A percentile compares a stretch with the other conserved stretches of the same genome.
phyloP scores from a whole-genome alignment of 2,329 filamentous ascomycete genomes.

The Botrytis tulipae region DNA sequence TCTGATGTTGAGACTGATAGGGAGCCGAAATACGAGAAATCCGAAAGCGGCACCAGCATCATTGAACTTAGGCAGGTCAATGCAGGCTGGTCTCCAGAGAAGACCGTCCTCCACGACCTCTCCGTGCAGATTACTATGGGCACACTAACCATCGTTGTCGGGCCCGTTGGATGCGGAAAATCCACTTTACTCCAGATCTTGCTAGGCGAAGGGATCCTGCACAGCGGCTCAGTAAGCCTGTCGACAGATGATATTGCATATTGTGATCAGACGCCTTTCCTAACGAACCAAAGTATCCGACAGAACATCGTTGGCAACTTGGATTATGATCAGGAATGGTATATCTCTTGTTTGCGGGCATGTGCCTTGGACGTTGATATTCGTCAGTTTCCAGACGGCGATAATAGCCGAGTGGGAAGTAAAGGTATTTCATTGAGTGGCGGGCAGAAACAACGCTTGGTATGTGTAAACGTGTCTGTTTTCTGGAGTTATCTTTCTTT shows the following conservation, averaged over 20 bases:
- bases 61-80: no score
- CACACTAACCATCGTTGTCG: background rate
- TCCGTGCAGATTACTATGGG: background rate
- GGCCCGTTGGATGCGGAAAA: background rate
- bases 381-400: background rate
- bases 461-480: no score
- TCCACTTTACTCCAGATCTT: background rate
- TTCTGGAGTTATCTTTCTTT: no score
- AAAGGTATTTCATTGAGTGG: background rate
- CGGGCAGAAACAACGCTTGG: background rate
- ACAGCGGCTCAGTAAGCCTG: background rate
- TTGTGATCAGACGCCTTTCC: background rate
- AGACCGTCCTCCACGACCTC: background rate
- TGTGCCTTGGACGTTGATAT: background rate
- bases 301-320: background rate
- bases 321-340: background rate
- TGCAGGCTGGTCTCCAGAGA: no score
- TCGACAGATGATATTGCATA: background rate
- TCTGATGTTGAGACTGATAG: no score
- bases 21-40: no score
- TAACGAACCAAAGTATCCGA: background rate
- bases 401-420: background rate
- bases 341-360: background rate
- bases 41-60: no score
- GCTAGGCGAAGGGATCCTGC: background rate